These are phyloP conservation scores for Phytophthora nicotianae DNA, from an alignment of 352 stramenopile genomes.

Conservation along the genomic window DNA sequence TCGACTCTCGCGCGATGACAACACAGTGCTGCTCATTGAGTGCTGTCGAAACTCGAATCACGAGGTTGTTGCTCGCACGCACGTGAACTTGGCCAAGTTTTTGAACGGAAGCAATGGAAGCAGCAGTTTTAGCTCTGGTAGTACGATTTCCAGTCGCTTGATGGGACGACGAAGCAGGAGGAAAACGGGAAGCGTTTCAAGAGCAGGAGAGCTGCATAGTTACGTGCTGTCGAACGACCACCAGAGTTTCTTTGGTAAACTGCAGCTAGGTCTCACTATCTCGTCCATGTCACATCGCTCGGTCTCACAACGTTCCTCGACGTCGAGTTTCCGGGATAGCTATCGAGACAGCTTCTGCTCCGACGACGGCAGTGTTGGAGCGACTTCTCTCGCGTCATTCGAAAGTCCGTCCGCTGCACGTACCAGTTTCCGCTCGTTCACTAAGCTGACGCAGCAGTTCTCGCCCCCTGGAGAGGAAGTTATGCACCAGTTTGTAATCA, in stretches of 20 bases:
- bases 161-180: constrained; percentile 33
- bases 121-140: constrained; percentile 19
- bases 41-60: constrained; percentile 77
- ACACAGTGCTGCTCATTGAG: constrained; percentile 82
- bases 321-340: constrained; percentile 34
- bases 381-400: constrained; percentile 27
- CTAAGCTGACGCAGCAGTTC: constrained; percentile 37
- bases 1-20: constrained; percentile 81
- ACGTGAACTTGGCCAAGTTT: constrained; percentile 84
- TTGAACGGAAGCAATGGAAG: constrained; percentile 53
- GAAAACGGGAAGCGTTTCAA: constrained; percentile 24
- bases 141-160: constrained; percentile 29
- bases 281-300: constrained; percentile 66
- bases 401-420: constrained; percentile 19
- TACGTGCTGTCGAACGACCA: constrained; percentile 86
- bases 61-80: constrained; percentile 79
- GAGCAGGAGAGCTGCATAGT: constrained; percentile 48
- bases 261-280: constrained; percentile 67
- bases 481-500: constrained; percentile 92
- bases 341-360: constrained; percentile 41
- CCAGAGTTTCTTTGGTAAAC: constrained; percentile 86
- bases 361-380: constrained; percentile 28
- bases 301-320: constrained; percentile 40
- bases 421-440: constrained; percentile 53
- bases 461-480: constrained; percentile 49